Conservation (phyloP, 2,329 filamentous ascomycete genomes). For the Thielaviopsis ethacetica region DNA sequence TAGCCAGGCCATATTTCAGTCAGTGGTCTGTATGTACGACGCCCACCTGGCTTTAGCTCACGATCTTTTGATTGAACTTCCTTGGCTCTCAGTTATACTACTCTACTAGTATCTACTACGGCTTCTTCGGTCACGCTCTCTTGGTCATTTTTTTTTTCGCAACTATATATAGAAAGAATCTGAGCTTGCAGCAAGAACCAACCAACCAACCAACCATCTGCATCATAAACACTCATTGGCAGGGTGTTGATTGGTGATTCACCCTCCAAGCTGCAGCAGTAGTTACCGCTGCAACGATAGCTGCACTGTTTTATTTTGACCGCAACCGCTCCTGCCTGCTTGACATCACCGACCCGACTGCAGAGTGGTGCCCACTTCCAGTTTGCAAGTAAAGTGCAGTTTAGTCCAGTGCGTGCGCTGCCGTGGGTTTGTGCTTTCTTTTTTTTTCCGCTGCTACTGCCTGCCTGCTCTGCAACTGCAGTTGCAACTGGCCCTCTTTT, state of each 20-base stretch:
- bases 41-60: neutral
- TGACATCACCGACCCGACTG: neutral
- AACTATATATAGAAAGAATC: neutral
- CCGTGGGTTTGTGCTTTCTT: neutral
- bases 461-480: neutral
- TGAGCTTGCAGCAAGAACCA: neutral
- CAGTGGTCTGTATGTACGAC: neutral
- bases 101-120: too few relatives aligned
- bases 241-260: neutral
- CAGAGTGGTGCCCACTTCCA: neutral
- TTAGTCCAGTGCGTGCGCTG: neutral
- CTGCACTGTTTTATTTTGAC: neutral
- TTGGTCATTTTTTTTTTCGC: neutral
- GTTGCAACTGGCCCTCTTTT: neutral
- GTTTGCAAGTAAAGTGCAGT: neutral
- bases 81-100: neutral
- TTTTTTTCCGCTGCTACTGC: neutral
- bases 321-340: neutral
- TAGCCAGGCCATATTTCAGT: neutral
- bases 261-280: neutral
- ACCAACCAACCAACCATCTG: neutral
- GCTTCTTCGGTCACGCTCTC: neutral
- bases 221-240: neutral
- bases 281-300: neutral
- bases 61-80: neutral